A percentile compares a stretch with the other conserved stretches of the same genome.
Conservation (phyloP, 176 grass and related monocot species). For the Oryza rufipogon region DNA sequence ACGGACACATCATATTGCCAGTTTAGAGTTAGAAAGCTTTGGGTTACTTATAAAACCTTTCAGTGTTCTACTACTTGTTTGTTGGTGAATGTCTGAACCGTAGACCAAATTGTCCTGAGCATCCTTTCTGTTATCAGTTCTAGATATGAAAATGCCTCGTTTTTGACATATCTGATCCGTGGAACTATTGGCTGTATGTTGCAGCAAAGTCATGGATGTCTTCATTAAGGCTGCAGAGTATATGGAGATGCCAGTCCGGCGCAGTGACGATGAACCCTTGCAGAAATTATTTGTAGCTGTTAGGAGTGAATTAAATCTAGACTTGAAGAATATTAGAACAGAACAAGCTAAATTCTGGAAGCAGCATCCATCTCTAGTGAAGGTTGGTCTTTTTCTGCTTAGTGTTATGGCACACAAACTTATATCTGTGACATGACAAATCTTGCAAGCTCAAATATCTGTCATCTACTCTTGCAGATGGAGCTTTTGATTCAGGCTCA, state of each 20-base stretch:
- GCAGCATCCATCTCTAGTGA: slow-evolving; percentile 96
- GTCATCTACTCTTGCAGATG: slow-evolving; percentile 66
- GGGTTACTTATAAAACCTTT: neutral
- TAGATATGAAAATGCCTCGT: neutral
- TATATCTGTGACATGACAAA: slow-evolving; percentile 7
- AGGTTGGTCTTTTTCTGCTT: slow-evolving; percentile 56
- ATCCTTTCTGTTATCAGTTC: slow-evolving; percentile 23
- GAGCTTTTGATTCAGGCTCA: slow-evolving; percentile 94
- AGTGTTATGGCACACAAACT: slow-evolving; percentile 13
- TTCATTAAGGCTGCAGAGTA: slow-evolving; percentile 99
- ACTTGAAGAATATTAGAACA: slow-evolving; percentile 93
- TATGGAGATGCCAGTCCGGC: slow-evolving; percentile 95
- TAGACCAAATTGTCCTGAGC: neutral
- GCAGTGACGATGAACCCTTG: slow-evolving; percentile 94
- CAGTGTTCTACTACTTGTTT: neutral
- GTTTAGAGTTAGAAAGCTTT: neutral
- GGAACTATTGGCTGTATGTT: slow-evolving; percentile 26
- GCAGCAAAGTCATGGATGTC: slow-evolving; percentile 99
- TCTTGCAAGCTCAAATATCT: neutral
- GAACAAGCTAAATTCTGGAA: slow-evolving; percentile 99
- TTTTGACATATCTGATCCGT: slow-evolving; percentile 32
- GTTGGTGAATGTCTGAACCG: neutral
- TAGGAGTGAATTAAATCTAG: slow-evolving; percentile 99
- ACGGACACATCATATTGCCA: neutral
- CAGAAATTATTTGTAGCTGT: slow-evolving; percentile 93